phyloP scores from a whole-genome alignment of 2,329 filamentous ascomycete species.

The Fusarium sp. region DNA sequence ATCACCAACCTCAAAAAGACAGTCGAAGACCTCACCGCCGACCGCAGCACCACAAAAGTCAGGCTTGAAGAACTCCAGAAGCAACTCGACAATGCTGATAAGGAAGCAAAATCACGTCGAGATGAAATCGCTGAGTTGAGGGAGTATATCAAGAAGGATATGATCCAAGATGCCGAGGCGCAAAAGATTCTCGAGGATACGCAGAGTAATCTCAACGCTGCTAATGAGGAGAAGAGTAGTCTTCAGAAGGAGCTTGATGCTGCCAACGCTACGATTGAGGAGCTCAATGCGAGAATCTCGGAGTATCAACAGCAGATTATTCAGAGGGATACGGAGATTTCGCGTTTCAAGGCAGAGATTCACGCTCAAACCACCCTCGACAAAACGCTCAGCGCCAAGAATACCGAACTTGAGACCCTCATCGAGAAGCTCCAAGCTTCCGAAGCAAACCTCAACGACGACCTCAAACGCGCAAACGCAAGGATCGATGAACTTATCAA shows the following conservation, averaged over 20 bases:
- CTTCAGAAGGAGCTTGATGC: not conserved
- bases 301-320: slow-evolving; percentile 1
- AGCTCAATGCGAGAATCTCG: not conserved
- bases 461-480: not conserved
- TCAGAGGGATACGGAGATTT: not conserved
- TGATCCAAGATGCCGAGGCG: not conserved
- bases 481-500: not conserved
- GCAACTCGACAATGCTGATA: not conserved
- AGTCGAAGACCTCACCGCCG: not conserved
- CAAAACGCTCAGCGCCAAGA: not conserved
- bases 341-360: not conserved
- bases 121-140: not conserved
- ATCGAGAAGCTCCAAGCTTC: not conserved
- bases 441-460: not conserved
- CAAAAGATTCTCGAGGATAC: not conserved
- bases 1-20: slow-evolving; percentile 9
- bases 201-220: not conserved
- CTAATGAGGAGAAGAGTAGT: not conserved
- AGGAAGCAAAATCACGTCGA: not conserved
- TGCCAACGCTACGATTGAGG: not conserved
- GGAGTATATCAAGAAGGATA: not conserved
- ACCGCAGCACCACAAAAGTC: accelerated
- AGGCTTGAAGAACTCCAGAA: not conserved
- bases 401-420: accelerated
- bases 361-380: not conserved